Evolutionary conservation across 208 protist species (phyloP).

Genomic region (Herpetomonas samuelpessoai): DNA sequence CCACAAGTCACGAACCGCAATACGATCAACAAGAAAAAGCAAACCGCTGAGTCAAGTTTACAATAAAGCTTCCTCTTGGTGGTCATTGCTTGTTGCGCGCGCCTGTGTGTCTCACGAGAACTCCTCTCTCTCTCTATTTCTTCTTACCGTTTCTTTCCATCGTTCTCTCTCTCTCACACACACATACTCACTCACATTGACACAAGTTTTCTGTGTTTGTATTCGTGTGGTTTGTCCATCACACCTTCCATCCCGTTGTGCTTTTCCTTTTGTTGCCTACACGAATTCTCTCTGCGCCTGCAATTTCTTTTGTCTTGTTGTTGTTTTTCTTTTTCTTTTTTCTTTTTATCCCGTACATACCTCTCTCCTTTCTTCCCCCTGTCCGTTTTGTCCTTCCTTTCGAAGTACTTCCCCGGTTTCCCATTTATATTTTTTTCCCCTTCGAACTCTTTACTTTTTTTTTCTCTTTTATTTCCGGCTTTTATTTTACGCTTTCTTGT

Average conservation of each 20-base stretch:
- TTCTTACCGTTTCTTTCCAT: constrained; percentile 15
- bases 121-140: constrained; percentile 2
- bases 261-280: too few relatives aligned
- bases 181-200: not conserved
- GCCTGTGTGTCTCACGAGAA: too few relatives aligned
- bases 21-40: constrained; percentile 5
- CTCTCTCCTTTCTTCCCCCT: too few relatives aligned
- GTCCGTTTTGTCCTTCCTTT: too few relatives aligned
- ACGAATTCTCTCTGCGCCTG: too few relatives aligned
- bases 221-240: too few relatives aligned
- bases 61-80: too few relatives aligned
- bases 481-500: not conserved
- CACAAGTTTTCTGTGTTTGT: not conserved
- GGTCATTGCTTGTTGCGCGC: too few relatives aligned
- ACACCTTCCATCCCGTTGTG: too few relatives aligned
- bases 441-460: constrained; percentile 9
- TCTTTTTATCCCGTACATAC: constrained; percentile 8
- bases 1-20: constrained; percentile 2
- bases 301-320: too few relatives aligned
- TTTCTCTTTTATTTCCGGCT: not conserved
- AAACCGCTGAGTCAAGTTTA: not conserved
- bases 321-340: constrained; percentile 4
- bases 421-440: not conserved
- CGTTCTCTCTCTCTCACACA: not conserved
- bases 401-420: not conserved